Conservation (phyloP, 257 asterid species). For the Lavandula angustifolia region DNA sequence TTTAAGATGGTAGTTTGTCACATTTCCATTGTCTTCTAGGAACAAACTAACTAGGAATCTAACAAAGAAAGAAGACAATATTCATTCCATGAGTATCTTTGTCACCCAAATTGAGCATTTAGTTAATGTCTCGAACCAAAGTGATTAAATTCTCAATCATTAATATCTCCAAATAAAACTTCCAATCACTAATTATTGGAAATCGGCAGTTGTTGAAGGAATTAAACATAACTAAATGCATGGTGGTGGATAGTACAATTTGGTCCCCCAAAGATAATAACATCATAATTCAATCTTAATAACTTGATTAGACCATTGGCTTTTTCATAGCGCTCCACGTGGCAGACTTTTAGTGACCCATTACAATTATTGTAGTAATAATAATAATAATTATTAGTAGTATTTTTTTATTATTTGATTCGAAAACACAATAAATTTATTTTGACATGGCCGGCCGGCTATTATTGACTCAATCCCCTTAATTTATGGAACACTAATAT, state of each 20-base stretch:
- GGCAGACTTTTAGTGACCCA: slow-evolving; percentile 32
- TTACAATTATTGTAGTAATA: not conserved
- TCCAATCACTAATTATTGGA: not conserved
- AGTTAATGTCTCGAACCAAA: slow-evolving; percentile 5
- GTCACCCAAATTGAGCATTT: slow-evolving; percentile 29
- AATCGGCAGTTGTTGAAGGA: not conserved
- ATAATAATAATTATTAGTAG: not conserved
- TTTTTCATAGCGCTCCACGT: slow-evolving; percentile 31
- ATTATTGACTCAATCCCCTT: slow-evolving; percentile 22
- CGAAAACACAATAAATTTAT: slow-evolving; percentile 10
- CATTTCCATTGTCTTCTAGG: slow-evolving; percentile 3
- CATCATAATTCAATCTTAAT: slow-evolving; percentile 17
- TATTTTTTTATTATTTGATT: not conserved
- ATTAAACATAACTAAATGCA: slow-evolving; percentile 22
- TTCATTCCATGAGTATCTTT: slow-evolving; percentile 28
- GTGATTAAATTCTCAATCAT: slow-evolving; percentile 8
- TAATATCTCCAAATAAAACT: not conserved
- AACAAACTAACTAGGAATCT: not conserved
- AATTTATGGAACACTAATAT: slow-evolving; percentile 12
- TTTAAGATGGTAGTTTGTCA: not conserved
- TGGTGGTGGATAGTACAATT: slow-evolving; percentile 8
- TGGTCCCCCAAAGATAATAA: slow-evolving; percentile 22
- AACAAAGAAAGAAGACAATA: slow-evolving; percentile 5
- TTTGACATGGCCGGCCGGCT: slow-evolving; percentile 36
- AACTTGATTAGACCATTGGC: slow-evolving; percentile 29